Percentiles rank a stretch among this genome's conserved stretches.
Evolutionary conservation across 2,329 filamentous ascomycete species (phyloP).

Genomic region (Penicillium sp.): DNA sequence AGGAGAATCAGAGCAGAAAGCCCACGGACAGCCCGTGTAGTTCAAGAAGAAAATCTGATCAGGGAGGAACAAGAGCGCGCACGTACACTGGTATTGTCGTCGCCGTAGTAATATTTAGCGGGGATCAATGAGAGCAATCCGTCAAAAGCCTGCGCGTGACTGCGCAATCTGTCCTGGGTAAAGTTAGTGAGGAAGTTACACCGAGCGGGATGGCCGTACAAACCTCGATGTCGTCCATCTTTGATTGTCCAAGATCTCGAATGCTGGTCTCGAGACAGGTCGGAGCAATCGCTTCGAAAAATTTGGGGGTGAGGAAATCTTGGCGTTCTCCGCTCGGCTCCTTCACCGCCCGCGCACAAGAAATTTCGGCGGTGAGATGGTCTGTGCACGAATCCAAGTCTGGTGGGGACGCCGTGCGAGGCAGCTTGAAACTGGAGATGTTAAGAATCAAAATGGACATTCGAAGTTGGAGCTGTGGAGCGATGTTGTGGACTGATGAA

Average conservation of each 20-base stretch:
- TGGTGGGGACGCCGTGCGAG: too few relatives aligned
- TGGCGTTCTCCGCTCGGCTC: slow-evolving; percentile 33
- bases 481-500: too few relatives aligned
- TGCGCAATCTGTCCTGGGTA: slow-evolving; percentile 43
- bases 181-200: slow-evolving; percentile 14
- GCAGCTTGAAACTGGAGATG: too few relatives aligned
- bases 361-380: slow-evolving; percentile 13
- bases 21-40: slow-evolving; percentile 7
- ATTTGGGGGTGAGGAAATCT: slow-evolving; percentile 37
- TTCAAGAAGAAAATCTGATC: slow-evolving; percentile 1
- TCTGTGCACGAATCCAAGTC: slow-evolving; percentile 8
- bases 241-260: slow-evolving; percentile 11
- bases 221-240: slow-evolving; percentile 39
- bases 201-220: slow-evolving; percentile 12
- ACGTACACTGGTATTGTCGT: slow-evolving; percentile 70
- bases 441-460: too few relatives aligned
- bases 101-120: slow-evolving; percentile 82
- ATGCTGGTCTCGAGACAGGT: slow-evolving; percentile 3
- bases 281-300: slow-evolving; percentile 28
- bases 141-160: slow-evolving; percentile 69
- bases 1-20: slow-evolving; percentile 5
- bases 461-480: too few relatives aligned
- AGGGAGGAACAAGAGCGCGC: slow-evolving; percentile 5
- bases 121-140: slow-evolving; percentile 82
- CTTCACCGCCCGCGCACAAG: slow-evolving; percentile 23